phyloP scores from a whole-genome alignment of 2,329 filamentous ascomycete genomes.

The Colletotrichum tanaceti region DNA sequence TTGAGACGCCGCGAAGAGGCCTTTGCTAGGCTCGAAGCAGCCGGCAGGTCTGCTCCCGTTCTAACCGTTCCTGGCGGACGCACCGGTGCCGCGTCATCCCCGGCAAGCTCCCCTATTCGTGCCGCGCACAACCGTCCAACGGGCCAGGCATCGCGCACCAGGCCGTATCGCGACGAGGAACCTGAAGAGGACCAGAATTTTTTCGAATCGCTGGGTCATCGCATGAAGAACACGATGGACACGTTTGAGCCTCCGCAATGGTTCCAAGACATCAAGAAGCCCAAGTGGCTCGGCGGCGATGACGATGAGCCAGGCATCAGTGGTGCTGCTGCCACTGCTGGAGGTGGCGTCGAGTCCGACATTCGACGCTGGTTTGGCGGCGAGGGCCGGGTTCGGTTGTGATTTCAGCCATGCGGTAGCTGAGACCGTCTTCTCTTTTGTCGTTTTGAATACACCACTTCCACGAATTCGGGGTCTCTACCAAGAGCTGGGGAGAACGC shows the following conservation, averaged over 20 bases:
- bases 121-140: slow-evolving; percentile 52
- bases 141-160: slow-evolving; percentile 41
- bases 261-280: slow-evolving; percentile 82
- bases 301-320: slow-evolving; percentile 52
- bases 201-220: slow-evolving; percentile 83
- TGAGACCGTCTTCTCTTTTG: slow-evolving; percentile 15
- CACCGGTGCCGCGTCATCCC: slow-evolving; percentile 48
- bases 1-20: slow-evolving; percentile 61
- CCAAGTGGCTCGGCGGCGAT: slow-evolving; percentile 81
- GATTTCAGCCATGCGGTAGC: not conserved
- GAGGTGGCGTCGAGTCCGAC: slow-evolving; percentile 49
- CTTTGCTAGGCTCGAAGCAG: slow-evolving; percentile 49
- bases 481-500: slow-evolving; percentile 43
- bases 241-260: slow-evolving; percentile 84
- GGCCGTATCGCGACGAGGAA: slow-evolving; percentile 58
- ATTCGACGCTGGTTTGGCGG: slow-evolving; percentile 71
- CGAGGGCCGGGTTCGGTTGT: slow-evolving; percentile 48
- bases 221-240: slow-evolving; percentile 93
- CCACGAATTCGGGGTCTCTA: slow-evolving; percentile 37
- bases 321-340: slow-evolving; percentile 42
- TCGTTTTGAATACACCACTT: slow-evolving; percentile 28
- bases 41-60: slow-evolving; percentile 57
- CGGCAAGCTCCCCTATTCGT: slow-evolving; percentile 58
- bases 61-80: slow-evolving; percentile 60
- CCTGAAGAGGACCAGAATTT: slow-evolving; percentile 81